A percentile compares a stretch with the other conserved stretches of the same genome.
Conservation (phyloP, 495 filamentous ascomycete genomes). For the Lasiosphaeris hirsuta region DNA sequence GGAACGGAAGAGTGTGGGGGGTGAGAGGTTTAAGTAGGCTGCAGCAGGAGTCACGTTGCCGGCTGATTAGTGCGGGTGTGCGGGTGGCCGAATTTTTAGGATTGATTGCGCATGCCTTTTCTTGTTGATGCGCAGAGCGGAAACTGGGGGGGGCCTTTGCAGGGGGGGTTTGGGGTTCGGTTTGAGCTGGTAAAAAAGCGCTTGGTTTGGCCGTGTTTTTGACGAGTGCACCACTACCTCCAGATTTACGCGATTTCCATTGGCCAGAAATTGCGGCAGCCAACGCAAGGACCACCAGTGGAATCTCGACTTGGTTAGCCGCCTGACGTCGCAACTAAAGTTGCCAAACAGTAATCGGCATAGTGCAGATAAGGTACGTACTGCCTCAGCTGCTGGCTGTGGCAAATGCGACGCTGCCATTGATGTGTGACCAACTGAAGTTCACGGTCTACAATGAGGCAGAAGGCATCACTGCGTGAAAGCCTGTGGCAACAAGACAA, state of each 20-base stretch:
- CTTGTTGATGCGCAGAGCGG: slow-evolving; percentile 25
- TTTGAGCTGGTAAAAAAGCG: slow-evolving; percentile 26
- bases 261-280: slow-evolving; percentile 27
- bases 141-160: slow-evolving; percentile 38
- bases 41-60: slow-evolving; percentile 28
- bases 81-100: slow-evolving; percentile 9
- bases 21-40: slow-evolving; percentile 45
- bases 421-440: no score
- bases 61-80: slow-evolving; percentile 43
- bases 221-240: slow-evolving; percentile 17
- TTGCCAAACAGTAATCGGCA: background rate
- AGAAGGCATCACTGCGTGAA: no score
- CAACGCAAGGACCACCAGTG: slow-evolving; percentile 23
- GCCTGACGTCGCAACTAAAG: slow-evolving; percentile 8
- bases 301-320: slow-evolving; percentile 6
- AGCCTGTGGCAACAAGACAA: no score
- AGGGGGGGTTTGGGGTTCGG: slow-evolving; percentile 26
- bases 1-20: slow-evolving; percentile 47
- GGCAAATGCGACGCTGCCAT: no score
- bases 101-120: slow-evolving; percentile 32
- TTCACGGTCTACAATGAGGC: no score
- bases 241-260: slow-evolving; percentile 25
- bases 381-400: background rate
- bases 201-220: slow-evolving; percentile 29
- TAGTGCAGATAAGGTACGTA: background rate